These are phyloP conservation scores for Epichloe aotearoae DNA, from an alignment of 2,329 filamentous ascomycete species.

Conservation along the genomic window DNA sequence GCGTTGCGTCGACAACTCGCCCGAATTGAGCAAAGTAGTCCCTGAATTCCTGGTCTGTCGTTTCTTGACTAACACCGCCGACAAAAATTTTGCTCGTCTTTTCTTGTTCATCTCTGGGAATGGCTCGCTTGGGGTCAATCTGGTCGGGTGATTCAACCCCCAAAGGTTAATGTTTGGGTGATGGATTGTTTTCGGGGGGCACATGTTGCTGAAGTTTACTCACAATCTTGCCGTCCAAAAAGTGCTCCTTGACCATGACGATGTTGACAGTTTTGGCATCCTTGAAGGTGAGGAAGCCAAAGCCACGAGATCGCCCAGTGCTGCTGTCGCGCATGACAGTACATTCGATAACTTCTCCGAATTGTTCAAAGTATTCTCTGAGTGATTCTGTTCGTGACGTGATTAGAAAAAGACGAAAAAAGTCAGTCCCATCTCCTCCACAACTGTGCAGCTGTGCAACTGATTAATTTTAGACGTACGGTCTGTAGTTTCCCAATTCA, in stretches of 20 bases:
- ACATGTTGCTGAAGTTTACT: slow-evolving; percentile 19
- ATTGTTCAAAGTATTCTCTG: slow-evolving; percentile 93
- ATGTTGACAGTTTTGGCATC: slow-evolving; percentile 97
- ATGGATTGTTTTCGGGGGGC: neutral
- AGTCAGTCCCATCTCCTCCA: neutral
- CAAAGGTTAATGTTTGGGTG: neutral
- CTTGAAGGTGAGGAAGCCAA: slow-evolving; percentile 95
- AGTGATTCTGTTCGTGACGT: slow-evolving; percentile 61
- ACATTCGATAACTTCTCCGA: slow-evolving; percentile 92
- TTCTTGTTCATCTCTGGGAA: slow-evolving; percentile 94
- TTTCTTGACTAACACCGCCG: slow-evolving; percentile 92
- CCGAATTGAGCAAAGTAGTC: slow-evolving; percentile 96
- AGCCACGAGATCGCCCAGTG: slow-evolving; percentile 85
- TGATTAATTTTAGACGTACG: slow-evolving; percentile 44
- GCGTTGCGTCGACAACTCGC: slow-evolving; percentile 86
- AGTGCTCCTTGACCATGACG: slow-evolving; percentile 99
- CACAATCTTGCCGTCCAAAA: slow-evolving; percentile 96
- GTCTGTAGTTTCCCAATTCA: slow-evolving; percentile 99
- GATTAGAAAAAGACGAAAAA: slow-evolving; percentile 7
- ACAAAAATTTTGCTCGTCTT: slow-evolving; percentile 99
- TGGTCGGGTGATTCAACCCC: slow-evolving; percentile 21
- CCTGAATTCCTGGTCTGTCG: slow-evolving; percentile 89
- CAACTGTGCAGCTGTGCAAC: too few species aligned
- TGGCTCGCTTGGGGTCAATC: slow-evolving; percentile 97
- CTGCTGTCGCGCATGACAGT: slow-evolving; percentile 98